These are phyloP conservation scores for Taphrina confusa DNA, from an alignment of 1,139 yeast genomes.

Conservation along the genomic window DNA sequence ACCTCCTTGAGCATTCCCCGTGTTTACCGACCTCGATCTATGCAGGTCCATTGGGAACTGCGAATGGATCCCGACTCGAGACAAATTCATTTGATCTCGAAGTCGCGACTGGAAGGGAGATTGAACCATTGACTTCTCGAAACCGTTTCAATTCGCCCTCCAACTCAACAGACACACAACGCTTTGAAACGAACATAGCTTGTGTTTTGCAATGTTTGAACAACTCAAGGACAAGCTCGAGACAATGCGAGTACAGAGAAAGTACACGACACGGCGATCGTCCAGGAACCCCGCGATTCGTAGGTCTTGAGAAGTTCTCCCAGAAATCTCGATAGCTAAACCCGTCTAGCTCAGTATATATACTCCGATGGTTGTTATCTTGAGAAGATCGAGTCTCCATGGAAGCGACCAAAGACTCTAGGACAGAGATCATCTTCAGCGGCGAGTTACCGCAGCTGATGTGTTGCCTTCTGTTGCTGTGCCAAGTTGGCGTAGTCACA, in stretches of 20 bases:
- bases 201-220: constrained; percentile 16
- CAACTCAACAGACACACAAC: too few species aligned
- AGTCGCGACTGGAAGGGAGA: too few species aligned
- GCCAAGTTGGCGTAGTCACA: not conserved
- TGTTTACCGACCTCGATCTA: too few species aligned
- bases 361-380: constrained; percentile 15
- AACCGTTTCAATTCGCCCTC: too few species aligned
- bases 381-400: constrained; percentile 7
- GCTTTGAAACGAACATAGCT: too few species aligned
- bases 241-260: constrained; percentile 11
- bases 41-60: too few species aligned
- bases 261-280: constrained; percentile 4
- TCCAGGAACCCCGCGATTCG: not conserved
- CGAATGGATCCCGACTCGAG: too few species aligned
- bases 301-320: not conserved
- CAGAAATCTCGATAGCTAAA: not conserved
- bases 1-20: constrained; percentile 15
- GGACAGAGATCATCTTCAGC: not conserved
- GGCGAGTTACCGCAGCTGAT: constrained; percentile 8
- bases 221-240: constrained; percentile 15
- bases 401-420: constrained; percentile 2
- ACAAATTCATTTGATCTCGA: too few species aligned
- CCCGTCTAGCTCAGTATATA: not conserved
- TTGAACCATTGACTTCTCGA: too few species aligned
- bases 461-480: not conserved